Evolutionary conservation across 192 early-diverging fungal species (phyloP), one percentile per base, ranked within the genome.

Genomic region (Pilaira anomala): DNA sequence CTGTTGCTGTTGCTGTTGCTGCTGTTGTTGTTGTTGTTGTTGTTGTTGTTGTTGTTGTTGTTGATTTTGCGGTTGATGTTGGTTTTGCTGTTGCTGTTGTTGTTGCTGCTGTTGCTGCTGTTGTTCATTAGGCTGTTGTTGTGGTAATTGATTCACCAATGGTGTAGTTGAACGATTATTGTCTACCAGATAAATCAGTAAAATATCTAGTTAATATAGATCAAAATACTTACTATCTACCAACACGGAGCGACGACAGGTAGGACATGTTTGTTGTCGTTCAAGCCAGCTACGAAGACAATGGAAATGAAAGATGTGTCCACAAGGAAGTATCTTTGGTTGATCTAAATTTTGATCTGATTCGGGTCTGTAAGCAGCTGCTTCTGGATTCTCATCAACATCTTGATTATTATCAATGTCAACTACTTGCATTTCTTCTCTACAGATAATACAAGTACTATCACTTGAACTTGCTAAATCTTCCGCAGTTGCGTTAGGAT

Each of bases 221-320:
- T 40, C 39, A 40, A 40, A 7, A 62, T 69, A 44, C 69, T 51
- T 3, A 79, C 71, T 14, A 61, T 71, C 16, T 78, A 58, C 57
- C 59, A 53, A 56, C 79, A 88, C 84, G 7, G 33, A 36, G 5
- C 33, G 33, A 36, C 33, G 33, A 6, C 96, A 99, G 0, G 97
- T 99, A 6, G 97, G 97, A 71, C 97, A 99, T 57, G 86, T 93
- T 67, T 98, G 97, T 70, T 99, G 97, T 59, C 96, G 69, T 71
- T 99, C 97, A 9, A 99, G 76, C 97, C 97, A 99, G 76, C 91
- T 95, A 50, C 92, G 80, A 39, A 99, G 77, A 74, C 97, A 99
- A 64, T 91, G 88, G 67, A 98, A 95, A 71, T 99, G 97, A 66
- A 99, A 99, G 21, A 99, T 90, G 61, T 99, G 97, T 1, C 94